Conservation (phyloP, 208 protist genomes). For the Borovskyia barvae region DNA sequence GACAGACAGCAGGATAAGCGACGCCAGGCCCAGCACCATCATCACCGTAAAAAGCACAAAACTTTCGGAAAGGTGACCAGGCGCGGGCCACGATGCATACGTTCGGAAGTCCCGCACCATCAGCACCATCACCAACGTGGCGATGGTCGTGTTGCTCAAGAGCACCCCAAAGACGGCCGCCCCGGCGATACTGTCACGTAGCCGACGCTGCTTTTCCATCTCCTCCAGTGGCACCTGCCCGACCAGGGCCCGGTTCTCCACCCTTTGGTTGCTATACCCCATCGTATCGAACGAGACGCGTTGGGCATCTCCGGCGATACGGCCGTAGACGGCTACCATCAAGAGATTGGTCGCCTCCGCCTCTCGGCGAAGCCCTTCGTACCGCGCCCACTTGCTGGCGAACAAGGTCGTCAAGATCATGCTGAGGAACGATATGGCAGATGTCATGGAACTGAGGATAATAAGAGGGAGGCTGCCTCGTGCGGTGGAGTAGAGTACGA, state of each 20-base stretch:
- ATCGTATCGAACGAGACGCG: too few species aligned
- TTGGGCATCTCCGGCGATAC: too few species aligned
- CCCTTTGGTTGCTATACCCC: not conserved
- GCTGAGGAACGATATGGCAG: constrained; percentile 9
- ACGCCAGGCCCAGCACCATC: not conserved
- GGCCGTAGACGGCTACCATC: not conserved
- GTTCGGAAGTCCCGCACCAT: too few species aligned
- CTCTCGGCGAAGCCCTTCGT: not conserved
- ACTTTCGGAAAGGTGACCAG: too few species aligned
- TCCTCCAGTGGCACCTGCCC: constrained; percentile 4
- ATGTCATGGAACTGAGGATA: constrained; percentile 1
- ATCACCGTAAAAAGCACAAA: constrained; percentile 7
- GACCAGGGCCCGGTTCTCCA: not conserved
- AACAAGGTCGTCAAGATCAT: constrained; percentile 9
- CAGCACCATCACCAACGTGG: too few species aligned
- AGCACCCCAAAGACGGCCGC: too few species aligned
- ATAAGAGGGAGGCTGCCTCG: not conserved
- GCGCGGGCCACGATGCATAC: too few species aligned
- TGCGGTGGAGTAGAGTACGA: not conserved
- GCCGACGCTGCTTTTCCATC: not conserved
- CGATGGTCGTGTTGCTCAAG: too few species aligned
- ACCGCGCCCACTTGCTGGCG: not conserved
- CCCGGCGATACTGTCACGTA: too few species aligned
- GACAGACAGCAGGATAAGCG: not conserved
- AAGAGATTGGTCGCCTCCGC: constrained; percentile 1